Evolutionary conservation across 306 rosid genomes (phyloP).

Genomic region (Heteromeles arbutifolia): DNA sequence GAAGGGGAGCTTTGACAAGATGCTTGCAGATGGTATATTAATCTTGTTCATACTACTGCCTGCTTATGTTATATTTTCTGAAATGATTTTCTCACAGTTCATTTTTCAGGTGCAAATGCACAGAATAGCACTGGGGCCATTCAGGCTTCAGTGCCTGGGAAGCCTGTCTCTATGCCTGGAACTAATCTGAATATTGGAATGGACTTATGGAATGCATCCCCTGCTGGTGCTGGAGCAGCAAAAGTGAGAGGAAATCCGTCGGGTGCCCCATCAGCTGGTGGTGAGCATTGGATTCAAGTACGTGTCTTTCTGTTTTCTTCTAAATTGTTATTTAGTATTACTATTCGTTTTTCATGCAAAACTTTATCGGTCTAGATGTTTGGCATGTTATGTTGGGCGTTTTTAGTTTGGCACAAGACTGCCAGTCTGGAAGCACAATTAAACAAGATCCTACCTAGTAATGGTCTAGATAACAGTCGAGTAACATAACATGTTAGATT

Average conservation of each 20-base stretch:
- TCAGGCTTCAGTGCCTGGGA: conserved; percentile 42
- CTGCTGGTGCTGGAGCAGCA: conserved; percentile 48
- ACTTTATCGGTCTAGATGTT: not conserved
- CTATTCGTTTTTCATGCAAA: not conserved
- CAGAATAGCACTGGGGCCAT: conserved; percentile 44
- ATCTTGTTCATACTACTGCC: conserved; percentile 1
- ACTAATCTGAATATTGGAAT: conserved; percentile 90
- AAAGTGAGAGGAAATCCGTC: conserved; percentile 58
- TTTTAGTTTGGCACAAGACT: not conserved
- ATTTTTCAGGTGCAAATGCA: conserved; percentile 70
- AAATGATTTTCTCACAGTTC: conserved; percentile 13
- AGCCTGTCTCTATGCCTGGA: conserved; percentile 55
- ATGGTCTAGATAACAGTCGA: not conserved
- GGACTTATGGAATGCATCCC: conserved; percentile 83
- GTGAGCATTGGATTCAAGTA: conserved; percentile 88
- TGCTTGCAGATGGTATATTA: conserved; percentile 85
- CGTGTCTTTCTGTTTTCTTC: conserved; percentile 8
- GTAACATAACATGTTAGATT: not conserved
- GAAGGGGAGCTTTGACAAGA: conserved; percentile 87
- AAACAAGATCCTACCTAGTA: not conserved
- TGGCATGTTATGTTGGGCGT: not conserved
- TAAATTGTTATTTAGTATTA: not conserved
- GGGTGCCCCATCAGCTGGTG: conserved; percentile 40
- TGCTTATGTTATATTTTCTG: not conserved
- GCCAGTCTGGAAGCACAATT: not conserved